Conservation (phyloP, 2,329 filamentous ascomycete genomes). For the Arthrobotrys sphaeroides region DNA sequence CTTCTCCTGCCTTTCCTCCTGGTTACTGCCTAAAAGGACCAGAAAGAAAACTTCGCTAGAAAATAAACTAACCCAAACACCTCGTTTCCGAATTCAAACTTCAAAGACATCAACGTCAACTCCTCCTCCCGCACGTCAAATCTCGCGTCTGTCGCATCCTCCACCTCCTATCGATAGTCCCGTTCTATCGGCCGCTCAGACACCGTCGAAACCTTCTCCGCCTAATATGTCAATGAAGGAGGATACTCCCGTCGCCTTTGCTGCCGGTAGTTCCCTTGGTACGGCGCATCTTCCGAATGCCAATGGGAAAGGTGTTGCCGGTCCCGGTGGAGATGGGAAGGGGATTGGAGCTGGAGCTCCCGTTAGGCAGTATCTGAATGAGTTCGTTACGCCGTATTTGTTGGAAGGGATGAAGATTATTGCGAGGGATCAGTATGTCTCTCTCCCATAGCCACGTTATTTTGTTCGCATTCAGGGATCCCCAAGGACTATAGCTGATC, state of each 20-base stretch:
- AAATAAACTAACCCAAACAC: too few relatives aligned
- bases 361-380: constrained; percentile 57
- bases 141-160: constrained; percentile 42
- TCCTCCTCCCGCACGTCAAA: constrained; percentile 26
- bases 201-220: constrained; percentile 44
- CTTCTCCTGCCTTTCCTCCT: neutral
- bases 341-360: constrained; percentile 56
- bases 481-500: neutral
- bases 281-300: neutral
- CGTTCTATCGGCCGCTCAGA: constrained; percentile 41
- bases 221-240: constrained; percentile 43
- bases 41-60: too few relatives aligned
- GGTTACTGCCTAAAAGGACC: too few relatives aligned
- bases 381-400: constrained; percentile 57
- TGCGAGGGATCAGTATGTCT: constrained; percentile 56
- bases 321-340: neutral
- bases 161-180: constrained; percentile 47
- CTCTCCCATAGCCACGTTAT: neutral
- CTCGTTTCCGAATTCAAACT: neutral
- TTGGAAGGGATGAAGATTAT: constrained; percentile 58
- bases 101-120: constrained; percentile 25
- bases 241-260: neutral
- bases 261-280: too few relatives aligned
- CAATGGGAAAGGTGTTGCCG: neutral
- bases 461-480: neutral